These are phyloP conservation scores for Chrysanthemum makinoi DNA, from an alignment of 129 eudicot species.

Conservation along the genomic window DNA sequence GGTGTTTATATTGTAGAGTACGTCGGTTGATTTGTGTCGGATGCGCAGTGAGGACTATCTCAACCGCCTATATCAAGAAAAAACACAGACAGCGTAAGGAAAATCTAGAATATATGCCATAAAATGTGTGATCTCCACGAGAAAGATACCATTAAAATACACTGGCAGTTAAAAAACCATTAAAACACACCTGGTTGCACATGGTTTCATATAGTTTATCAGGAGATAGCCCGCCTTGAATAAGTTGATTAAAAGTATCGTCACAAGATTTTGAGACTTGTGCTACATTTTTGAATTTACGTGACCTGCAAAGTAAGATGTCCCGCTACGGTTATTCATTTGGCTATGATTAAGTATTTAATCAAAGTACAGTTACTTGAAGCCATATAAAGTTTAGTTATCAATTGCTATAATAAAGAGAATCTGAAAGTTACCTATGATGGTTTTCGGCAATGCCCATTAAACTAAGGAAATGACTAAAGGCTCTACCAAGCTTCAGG, in stretches of 20 bases:
- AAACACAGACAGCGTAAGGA: slow-evolving; percentile 11
- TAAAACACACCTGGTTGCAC: slow-evolving; percentile 73
- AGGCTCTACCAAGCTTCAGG: slow-evolving; percentile 64
- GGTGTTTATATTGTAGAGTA: slow-evolving; percentile 84
- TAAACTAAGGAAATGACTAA: slow-evolving; percentile 74
- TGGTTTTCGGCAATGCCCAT: slow-evolving; percentile 88
- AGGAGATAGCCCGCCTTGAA: slow-evolving; percentile 80
- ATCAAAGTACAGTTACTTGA: neutral
- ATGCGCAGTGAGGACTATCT: slow-evolving; percentile 97
- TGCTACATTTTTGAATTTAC: slow-evolving; percentile 49
- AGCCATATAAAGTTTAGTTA: neutral
- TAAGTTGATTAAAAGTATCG: slow-evolving; percentile 76
- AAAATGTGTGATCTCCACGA: neutral
- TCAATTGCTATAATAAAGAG: neutral
- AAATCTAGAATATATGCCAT: neutral
- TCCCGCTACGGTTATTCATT: neutral
- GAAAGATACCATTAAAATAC: neutral
- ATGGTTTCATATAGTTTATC: slow-evolving; percentile 75
- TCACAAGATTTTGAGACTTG: slow-evolving; percentile 86
- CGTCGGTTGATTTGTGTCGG: slow-evolving; percentile 96
- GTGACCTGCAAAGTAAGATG: slow-evolving; percentile 48
- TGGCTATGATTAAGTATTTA: neutral
- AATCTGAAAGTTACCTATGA: slow-evolving; percentile 53
- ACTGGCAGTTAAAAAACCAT: neutral
- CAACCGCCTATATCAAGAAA: slow-evolving; percentile 62